phyloP scores from a whole-genome alignment of 2,329 filamentous ascomycete species.

The Fusarium sp. region DNA sequence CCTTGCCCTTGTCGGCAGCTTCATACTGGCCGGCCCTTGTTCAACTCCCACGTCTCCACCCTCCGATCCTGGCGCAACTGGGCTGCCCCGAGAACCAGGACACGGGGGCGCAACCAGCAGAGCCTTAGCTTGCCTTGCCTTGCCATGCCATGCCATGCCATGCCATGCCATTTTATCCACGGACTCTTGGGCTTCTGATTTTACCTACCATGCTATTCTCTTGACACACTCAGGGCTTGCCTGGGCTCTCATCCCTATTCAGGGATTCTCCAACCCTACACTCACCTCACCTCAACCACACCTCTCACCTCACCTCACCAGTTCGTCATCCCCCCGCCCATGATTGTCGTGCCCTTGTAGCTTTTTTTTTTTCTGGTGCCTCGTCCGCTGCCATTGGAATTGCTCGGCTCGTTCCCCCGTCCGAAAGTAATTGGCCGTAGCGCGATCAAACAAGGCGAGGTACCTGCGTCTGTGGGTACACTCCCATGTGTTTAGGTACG shows the following conservation, averaged over 20 bases:
- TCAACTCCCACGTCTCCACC: slow-evolving; percentile 39
- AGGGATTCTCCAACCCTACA: slow-evolving; percentile 17
- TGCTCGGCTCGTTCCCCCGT: slow-evolving; percentile 32
- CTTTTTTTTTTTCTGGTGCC: slow-evolving; percentile 5
- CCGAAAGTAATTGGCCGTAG: slow-evolving; percentile 40
- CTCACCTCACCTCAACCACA: slow-evolving; percentile 33
- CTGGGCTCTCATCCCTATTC: slow-evolving; percentile 8
- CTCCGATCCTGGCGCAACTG: slow-evolving; percentile 44
- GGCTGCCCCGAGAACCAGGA: slow-evolving; percentile 50
- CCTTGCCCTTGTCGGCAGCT: slow-evolving; percentile 27
- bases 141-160: slow-evolving; percentile 28
- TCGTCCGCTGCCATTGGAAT: slow-evolving; percentile 35
- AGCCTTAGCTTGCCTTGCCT: slow-evolving; percentile 21
- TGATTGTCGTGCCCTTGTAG: slow-evolving; percentile 12
- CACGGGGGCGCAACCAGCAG: slow-evolving; percentile 41
- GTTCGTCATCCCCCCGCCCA: slow-evolving; percentile 34
- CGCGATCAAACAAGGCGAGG: slow-evolving; percentile 47
- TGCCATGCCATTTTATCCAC: slow-evolving; percentile 35
- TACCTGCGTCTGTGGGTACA: slow-evolving; percentile 48
- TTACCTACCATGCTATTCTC: slow-evolving; percentile 20
- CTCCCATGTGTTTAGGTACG: slow-evolving; percentile 32
- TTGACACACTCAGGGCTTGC: slow-evolving; percentile 24
- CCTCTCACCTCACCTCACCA: slow-evolving; percentile 42
- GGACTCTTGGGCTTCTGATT: slow-evolving; percentile 21
- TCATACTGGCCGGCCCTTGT: slow-evolving; percentile 16